Evolutionary conservation across 805 yeast genomes (phyloP).

Genomic region (Pichia pseudocactophila): DNA sequence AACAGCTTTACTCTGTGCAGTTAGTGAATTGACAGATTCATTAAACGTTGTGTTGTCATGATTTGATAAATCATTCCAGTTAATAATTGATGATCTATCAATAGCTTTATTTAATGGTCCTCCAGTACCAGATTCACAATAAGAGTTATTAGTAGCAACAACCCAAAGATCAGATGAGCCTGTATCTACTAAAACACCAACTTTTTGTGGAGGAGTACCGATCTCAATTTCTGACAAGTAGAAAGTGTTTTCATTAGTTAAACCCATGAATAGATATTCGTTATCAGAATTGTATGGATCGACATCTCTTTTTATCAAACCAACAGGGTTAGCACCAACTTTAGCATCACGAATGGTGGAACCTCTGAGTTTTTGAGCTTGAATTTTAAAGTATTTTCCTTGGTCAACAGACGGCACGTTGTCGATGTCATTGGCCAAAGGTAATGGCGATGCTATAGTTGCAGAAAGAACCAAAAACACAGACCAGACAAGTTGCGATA

Average conservation of each 20-base stretch:
- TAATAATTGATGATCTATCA: background rate
- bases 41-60: background rate
- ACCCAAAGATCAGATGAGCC: conserved; percentile 76
- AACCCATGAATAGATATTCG: conserved; percentile 24
- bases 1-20: conserved; percentile 3
- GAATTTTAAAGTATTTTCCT: conserved; percentile 15
- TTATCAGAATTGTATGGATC: conserved; percentile 5
- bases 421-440: background rate
- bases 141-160: conserved; percentile 40
- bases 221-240: conserved; percentile 38
- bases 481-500: background rate
- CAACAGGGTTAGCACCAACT: conserved; percentile 12
- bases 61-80: background rate
- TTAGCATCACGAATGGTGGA: conserved; percentile 4
- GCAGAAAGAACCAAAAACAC: background rate
- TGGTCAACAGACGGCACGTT: background rate
- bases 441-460: background rate
- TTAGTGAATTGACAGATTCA: background rate
- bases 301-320: conserved; percentile 19
- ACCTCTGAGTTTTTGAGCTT: conserved; percentile 16
- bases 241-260: conserved; percentile 34
- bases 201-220: conserved; percentile 50
- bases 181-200: conserved; percentile 56
- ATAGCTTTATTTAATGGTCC: conserved; percentile 10
- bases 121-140: conserved; percentile 25